Conservation (phyloP, 2,329 filamentous ascomycete species). For the Pestalotiopsis sp. region DNA sequence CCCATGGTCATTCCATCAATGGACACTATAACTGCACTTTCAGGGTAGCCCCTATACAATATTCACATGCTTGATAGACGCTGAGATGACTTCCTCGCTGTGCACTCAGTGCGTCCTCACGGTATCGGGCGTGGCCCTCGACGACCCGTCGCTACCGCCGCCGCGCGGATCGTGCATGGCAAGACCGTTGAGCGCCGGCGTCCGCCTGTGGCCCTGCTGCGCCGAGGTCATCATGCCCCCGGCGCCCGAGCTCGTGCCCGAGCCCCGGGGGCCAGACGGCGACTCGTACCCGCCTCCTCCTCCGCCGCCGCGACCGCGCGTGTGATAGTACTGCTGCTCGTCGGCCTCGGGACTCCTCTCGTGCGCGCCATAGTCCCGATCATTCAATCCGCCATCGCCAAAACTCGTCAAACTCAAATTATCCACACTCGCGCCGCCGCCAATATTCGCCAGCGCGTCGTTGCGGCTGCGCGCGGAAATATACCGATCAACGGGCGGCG, state of each 20-base stretch:
- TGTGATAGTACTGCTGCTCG: neutral
- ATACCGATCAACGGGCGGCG: conserved; percentile 26
- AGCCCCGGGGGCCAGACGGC: neutral
- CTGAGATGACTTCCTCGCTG: rapidly evolving
- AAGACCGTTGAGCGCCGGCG: neutral
- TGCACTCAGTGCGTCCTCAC: conserved; percentile 1
- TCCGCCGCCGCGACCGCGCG: neutral
- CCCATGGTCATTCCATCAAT: too few relatives aligned
- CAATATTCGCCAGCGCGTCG: neutral
- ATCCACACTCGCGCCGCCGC: conserved; percentile 16
- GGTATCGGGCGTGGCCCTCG: neutral
- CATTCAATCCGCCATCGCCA: neutral
- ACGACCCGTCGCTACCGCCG: neutral
- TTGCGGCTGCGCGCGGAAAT: neutral
- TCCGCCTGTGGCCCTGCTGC: neutral
- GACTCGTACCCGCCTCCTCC: neutral
- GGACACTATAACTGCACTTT: too few relatives aligned
- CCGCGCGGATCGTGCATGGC: neutral
- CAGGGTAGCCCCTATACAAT: too few relatives aligned
- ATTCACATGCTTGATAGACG: neutral
- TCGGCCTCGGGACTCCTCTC: too few relatives aligned
- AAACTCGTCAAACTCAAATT: conserved; percentile 22
- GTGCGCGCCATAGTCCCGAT: neutral
- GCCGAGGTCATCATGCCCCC: too few relatives aligned
- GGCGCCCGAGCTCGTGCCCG: neutral